Evolutionary conservation across 345 rosid species (phyloP).

Genomic region (Kandelia obovata): DNA sequence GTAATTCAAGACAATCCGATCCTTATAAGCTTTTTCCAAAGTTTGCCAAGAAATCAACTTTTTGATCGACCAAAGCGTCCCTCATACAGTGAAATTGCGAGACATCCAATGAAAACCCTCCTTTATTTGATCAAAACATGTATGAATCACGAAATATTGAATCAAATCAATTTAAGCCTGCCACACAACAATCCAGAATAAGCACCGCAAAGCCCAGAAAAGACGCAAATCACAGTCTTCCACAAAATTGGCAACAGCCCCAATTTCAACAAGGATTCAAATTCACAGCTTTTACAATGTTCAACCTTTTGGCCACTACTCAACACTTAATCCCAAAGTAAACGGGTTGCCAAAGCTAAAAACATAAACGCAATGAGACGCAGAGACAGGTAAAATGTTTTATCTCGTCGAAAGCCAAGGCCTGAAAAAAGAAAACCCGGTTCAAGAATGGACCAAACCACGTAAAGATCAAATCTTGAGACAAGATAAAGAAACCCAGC

Average conservation of each 20-base stretch:
- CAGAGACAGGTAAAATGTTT: background rate
- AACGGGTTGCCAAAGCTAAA: background rate
- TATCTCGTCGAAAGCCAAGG: conserved; percentile 17
- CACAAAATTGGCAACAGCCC: conserved; percentile 10
- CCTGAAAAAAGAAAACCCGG: background rate
- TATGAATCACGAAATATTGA: background rate
- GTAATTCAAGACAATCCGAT: conserved; percentile 6
- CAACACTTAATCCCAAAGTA: background rate
- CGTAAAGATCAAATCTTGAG: background rate
- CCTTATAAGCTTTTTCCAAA: background rate
- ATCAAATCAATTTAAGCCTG: background rate
- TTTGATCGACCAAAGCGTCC: conserved; percentile 5
- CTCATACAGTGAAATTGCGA: background rate
- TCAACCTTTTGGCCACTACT: background rate
- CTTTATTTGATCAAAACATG: background rate
- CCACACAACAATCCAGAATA: conserved; percentile 2
- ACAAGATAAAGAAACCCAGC: background rate
- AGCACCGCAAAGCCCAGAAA: conserved; percentile 8
- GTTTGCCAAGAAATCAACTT: conserved; percentile 10
- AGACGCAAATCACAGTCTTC: conserved; percentile 14
- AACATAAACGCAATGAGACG: background rate
- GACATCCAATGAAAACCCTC: background rate
- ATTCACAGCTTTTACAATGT: conserved; percentile 4
- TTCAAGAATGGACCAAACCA: conserved; percentile 7
- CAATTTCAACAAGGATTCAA: conserved; percentile 11